Percentiles rank a stretch among this genome's conserved stretches.
These are phyloP conservation scores for Phylloporus gajari DNA, from an alignment of 1,284 basidiomycete genomes.

Conservation along the genomic window DNA sequence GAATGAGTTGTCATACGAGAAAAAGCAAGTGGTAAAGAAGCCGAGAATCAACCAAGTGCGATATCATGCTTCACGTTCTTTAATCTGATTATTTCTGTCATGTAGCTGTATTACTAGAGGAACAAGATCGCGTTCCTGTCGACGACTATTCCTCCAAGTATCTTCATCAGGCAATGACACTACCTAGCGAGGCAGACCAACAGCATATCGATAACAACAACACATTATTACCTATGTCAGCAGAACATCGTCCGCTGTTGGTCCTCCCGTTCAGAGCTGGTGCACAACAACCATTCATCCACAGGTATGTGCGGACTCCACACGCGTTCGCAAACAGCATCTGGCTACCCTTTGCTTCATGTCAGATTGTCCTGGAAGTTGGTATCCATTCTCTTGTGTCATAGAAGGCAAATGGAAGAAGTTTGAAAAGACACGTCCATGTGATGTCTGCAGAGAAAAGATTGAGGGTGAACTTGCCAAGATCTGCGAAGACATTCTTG, in stretches of 20 bases:
- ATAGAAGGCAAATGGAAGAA: too few relatives aligned
- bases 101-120: constrained; percentile 64
- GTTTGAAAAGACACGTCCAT: too few relatives aligned
- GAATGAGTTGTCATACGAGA: constrained; percentile 85
- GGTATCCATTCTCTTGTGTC: too few relatives aligned
- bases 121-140: constrained; percentile 71
- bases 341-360: constrained; percentile 36
- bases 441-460: constrained; percentile 98
- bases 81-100: constrained; percentile 2
- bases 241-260: constrained; percentile 52
- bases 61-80: neutral
- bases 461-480: constrained; percentile 98
- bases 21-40: constrained; percentile 73
- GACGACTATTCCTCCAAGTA: constrained; percentile 77
- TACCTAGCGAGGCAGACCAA: constrained; percentile 60
- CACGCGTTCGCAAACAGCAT: constrained; percentile 40
- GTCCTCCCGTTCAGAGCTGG: constrained; percentile 51
- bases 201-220: constrained; percentile 56
- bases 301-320: constrained; percentile 51
- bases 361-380: too few relatives aligned
- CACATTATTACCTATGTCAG: constrained; percentile 48
- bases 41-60: constrained; percentile 53
- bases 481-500: constrained; percentile 99
- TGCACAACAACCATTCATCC: constrained; percentile 47
- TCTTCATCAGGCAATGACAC: constrained; percentile 65